Evolutionary conservation across 805 yeast species (phyloP).

Genomic region (Sugiyamaella lignohabitans): DNA sequence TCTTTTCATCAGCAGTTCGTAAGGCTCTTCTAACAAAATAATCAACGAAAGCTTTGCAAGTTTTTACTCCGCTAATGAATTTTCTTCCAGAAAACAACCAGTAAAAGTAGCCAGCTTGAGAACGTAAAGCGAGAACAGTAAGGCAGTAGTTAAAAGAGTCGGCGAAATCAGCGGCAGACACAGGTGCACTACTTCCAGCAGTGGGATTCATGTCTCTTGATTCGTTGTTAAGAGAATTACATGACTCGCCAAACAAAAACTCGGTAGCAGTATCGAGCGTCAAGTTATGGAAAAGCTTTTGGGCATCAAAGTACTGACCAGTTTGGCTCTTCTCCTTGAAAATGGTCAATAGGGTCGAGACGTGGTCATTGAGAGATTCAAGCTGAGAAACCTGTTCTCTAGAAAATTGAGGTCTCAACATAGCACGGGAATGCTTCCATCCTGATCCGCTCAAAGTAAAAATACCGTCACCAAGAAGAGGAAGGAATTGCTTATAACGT

Average conservation of each 20-base stretch:
- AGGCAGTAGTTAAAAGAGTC: constrained; percentile 23
- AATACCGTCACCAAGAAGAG: constrained; percentile 32
- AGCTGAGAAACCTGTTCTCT: constrained; percentile 29
- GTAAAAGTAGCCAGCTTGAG: constrained; percentile 9
- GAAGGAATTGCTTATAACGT: constrained; percentile 24
- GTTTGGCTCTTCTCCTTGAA: constrained; percentile 6
- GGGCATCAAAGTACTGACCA: constrained; percentile 23
- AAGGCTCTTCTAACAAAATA: constrained; percentile 34
- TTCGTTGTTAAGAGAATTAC: constrained; percentile 18
- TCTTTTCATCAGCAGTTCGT: constrained; percentile 9
- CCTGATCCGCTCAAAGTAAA: constrained; percentile 31
- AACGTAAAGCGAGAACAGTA: constrained; percentile 20
- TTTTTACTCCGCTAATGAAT: constrained; percentile 28
- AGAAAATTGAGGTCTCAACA: constrained; percentile 33
- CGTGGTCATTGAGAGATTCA: constrained; percentile 24
- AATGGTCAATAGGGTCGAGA: constrained; percentile 17
- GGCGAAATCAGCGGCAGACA: constrained; percentile 14
- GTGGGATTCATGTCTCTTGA: background rate
- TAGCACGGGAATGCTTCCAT: constrained; percentile 33
- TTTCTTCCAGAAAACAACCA: constrained; percentile 7
- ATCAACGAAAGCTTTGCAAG: constrained; percentile 30
- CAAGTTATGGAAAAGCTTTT: constrained; percentile 26
- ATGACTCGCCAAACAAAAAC: constrained; percentile 30
- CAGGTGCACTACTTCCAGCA: background rate
- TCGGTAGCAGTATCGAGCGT: constrained; percentile 33